These are phyloP conservation scores for Thymus mandschuricus DNA, from an alignment of 257 asterid species.

Conservation along the genomic window DNA sequence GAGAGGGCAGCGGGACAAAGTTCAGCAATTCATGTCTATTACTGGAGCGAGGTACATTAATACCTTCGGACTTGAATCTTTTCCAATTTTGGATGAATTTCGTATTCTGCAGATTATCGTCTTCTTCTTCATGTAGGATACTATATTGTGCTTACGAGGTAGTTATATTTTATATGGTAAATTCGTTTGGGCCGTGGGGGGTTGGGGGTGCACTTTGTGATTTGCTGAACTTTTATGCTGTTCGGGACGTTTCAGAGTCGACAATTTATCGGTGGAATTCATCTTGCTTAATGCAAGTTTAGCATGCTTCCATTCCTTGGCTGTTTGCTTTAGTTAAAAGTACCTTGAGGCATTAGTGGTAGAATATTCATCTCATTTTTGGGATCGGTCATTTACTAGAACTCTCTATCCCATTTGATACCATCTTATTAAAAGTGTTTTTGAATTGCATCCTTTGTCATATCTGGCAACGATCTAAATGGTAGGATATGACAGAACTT, in stretches of 20 bases:
- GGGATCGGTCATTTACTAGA: background rate
- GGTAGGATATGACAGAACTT: background rate
- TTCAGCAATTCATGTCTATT: slow-evolving; percentile 90
- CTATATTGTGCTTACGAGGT: background rate
- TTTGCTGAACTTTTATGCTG: slow-evolving; percentile 1
- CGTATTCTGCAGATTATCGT: slow-evolving; percentile 1
- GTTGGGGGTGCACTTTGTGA: background rate
- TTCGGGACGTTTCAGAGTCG: background rate
- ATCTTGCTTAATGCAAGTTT: too few relatives aligned
- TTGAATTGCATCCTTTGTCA: background rate
- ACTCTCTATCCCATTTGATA: background rate
- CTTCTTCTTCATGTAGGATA: slow-evolving; percentile 18
- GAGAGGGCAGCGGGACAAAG: slow-evolving; percentile 92
- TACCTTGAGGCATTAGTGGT: slow-evolving; percentile 1
- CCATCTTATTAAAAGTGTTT: background rate
- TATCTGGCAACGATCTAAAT: background rate
- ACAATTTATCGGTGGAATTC: too few relatives aligned
- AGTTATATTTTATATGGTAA: slow-evolving; percentile 1
- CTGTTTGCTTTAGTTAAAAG: slow-evolving; percentile 3
- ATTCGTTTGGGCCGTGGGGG: slow-evolving; percentile 3
- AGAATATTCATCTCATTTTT: background rate
- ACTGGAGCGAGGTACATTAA: slow-evolving; percentile 80
- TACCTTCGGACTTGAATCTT: slow-evolving; percentile 17
- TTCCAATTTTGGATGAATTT: background rate
- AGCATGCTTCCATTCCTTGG: background rate